phyloP scores from a whole-genome alignment of 306 rosid species.

The Vigna reflexopilosa region DNA sequence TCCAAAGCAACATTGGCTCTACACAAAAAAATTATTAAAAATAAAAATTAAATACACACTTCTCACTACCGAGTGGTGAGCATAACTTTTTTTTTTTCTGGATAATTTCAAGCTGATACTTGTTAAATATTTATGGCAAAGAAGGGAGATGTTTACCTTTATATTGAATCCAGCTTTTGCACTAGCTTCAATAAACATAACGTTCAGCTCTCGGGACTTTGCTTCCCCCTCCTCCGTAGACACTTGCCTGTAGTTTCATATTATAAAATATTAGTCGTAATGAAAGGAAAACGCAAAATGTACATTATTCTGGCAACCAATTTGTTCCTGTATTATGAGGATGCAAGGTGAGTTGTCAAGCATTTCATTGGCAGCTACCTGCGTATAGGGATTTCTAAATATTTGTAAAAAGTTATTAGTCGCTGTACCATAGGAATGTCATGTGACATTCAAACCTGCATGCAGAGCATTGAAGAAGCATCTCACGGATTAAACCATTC shows the following conservation, averaged over 20 bases:
- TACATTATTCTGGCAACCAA: neutral
- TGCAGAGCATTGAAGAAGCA: conserved; percentile 7
- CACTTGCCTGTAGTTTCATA: conserved; percentile 69
- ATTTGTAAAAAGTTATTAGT: neutral
- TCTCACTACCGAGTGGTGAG: neutral
- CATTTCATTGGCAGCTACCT: conserved; percentile 5
- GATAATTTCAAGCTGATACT: conserved; percentile 20
- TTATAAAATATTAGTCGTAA: conserved; percentile 43
- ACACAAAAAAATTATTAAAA: conserved; percentile 5
- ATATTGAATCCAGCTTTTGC: conserved; percentile 95
- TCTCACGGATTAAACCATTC: conserved; percentile 25
- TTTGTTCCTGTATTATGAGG: conserved; percentile 15
- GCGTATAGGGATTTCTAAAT: neutral
- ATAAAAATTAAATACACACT: neutral
- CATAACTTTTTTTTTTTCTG: neutral
- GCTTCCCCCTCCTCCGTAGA: conserved; percentile 93
- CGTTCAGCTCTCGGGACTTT: conserved; percentile 76
- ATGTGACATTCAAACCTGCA: conserved; percentile 13
- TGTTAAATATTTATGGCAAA: conserved; percentile 10
- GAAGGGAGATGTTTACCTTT: conserved; percentile 58
- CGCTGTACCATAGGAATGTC: neutral
- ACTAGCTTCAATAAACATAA: conserved; percentile 90
- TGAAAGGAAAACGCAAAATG: conserved; percentile 26
- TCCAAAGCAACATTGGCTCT: conserved; percentile 19
- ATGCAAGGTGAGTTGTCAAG: neutral